phyloP scores from a whole-genome alignment of 2,329 filamentous ascomycete genomes.

The Ophiosphaerella narmari region DNA sequence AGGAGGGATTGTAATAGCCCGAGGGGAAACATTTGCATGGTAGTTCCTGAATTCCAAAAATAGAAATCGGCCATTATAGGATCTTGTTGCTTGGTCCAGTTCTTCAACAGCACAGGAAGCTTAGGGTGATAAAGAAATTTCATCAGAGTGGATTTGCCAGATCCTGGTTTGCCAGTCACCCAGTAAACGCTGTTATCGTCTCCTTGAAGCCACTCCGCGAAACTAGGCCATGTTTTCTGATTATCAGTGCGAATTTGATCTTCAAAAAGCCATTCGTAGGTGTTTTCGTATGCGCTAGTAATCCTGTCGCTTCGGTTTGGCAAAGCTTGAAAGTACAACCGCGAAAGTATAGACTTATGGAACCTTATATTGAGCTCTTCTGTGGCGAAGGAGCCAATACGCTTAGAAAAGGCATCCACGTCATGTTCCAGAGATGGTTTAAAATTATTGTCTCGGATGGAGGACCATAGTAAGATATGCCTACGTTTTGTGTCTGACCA shows the following conservation, averaged over 20 bases:
- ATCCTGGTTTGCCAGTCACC: constrained; percentile 53
- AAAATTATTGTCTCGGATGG: background rate
- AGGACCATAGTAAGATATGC: background rate
- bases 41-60: constrained; percentile 35
- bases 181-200: constrained; percentile 24
- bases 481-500: background rate
- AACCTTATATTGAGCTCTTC: background rate
- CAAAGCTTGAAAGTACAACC: constrained; percentile 5
- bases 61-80: constrained; percentile 29
- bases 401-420: background rate
- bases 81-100: constrained; percentile 39
- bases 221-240: constrained; percentile 5
- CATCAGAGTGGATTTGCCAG: constrained; percentile 56
- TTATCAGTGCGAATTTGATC: background rate
- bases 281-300: constrained; percentile 4
- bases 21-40: constrained; percentile 5
- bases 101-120: background rate
- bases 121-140: constrained; percentile 17
- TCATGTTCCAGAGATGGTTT: background rate
- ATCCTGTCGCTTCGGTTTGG: constrained; percentile 7
- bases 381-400: background rate
- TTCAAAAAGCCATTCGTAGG: constrained; percentile 13
- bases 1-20: constrained; percentile 1
- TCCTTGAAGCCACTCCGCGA: constrained; percentile 18
- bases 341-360: background rate